Conservation (phyloP, 495 filamentous ascomycete genomes). For the Glutinoglossum americanum region DNA sequence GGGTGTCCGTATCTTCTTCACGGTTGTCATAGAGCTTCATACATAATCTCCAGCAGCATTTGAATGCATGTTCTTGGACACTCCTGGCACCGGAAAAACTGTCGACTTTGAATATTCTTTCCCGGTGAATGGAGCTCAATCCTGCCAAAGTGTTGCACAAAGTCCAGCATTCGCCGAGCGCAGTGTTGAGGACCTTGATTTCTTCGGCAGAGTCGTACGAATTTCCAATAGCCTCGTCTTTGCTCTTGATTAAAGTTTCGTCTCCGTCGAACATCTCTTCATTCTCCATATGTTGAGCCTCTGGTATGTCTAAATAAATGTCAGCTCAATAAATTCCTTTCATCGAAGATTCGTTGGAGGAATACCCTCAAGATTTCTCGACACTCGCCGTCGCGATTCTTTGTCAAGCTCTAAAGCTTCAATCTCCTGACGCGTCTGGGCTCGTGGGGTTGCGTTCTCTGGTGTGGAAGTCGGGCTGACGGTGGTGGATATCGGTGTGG, state of each 20-base stretch:
- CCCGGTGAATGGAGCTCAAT: conserved; percentile 65
- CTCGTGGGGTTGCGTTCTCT: conserved; percentile 57
- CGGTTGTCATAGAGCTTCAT: conserved; percentile 67
- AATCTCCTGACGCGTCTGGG: conserved; percentile 51
- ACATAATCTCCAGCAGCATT: conserved; percentile 78
- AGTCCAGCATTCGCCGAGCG: conserved; percentile 81
- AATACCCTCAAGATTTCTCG: conserved; percentile 55
- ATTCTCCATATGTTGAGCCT: conserved; percentile 10
- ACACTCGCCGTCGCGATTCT: conserved; percentile 17
- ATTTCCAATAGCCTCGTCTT: conserved; percentile 9
- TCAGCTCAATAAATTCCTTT: conserved; percentile 22
- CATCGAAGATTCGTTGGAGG: conserved; percentile 5
- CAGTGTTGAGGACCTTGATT: conserved; percentile 48
- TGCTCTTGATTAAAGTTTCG: conserved; percentile 6
- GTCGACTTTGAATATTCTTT: conserved; percentile 39
- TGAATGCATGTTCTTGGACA: conserved; percentile 69
- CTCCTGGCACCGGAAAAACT: conserved; percentile 39
- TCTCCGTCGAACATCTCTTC: conserved; percentile 17
- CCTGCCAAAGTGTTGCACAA: conserved; percentile 77
- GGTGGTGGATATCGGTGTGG: conserved; percentile 41
- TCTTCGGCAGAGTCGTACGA: conserved; percentile 30
- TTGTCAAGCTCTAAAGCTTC: conserved; percentile 33
- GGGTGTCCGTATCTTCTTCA: conserved; percentile 47
- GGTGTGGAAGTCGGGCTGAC: conserved; percentile 40
- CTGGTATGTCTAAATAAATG: conserved; percentile 10